Evolutionary conservation across 768 basidiomycete species (phyloP), one percentile per base, ranked within the genome.

Genomic region (Coprinopsis sp.): DNA sequence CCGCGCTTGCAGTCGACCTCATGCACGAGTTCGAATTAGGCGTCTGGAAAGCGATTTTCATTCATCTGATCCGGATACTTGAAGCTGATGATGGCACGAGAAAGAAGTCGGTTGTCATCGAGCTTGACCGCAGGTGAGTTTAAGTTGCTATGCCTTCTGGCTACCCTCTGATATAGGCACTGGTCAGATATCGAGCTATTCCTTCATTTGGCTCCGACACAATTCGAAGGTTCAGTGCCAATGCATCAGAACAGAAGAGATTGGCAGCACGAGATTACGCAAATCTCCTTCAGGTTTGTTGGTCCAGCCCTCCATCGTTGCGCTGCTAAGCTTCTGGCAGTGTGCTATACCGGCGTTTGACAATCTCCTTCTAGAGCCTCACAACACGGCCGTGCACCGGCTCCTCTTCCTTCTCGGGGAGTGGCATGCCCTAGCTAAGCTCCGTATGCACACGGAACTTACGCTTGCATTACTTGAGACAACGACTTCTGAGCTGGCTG

Each of bases 41-140:
- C 3, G 62, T 64, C 2, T 68, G 65, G 66, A 71, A 67, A 44
- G 46, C 56, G 0, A 19, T 66, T 1, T 65, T 69, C 37, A 61
- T 46, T 0, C 72, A 72, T 44, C 51, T 71, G 0, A 48, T 71
- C 6, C 61, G 62, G 0, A 53, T 71, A 10, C 49, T 69, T 2
- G 39, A 59, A 47, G 50, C 59, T 8, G 6, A 19, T 13, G 3
- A 10, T n/a, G 16, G 7, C 29, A 23, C 43, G 10, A 4, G 6
- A 28, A 33, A 10, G 8, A 13, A 6, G n/a, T 21, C 41, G 12
- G 49, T 54, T 21, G 12, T 27, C 2, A 53, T 66, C 6, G 46
- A 51, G 23, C 46, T 65, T 2, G 54, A 67, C 24, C 14, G 44
- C 7, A 29, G 60, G 64, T 69, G 56, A n/a, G 34, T 37, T n/a